These are phyloP conservation scores for Kwoniella dendrophila DNA, from an alignment of 768 basidiomycete species.

Conservation along the genomic window DNA sequence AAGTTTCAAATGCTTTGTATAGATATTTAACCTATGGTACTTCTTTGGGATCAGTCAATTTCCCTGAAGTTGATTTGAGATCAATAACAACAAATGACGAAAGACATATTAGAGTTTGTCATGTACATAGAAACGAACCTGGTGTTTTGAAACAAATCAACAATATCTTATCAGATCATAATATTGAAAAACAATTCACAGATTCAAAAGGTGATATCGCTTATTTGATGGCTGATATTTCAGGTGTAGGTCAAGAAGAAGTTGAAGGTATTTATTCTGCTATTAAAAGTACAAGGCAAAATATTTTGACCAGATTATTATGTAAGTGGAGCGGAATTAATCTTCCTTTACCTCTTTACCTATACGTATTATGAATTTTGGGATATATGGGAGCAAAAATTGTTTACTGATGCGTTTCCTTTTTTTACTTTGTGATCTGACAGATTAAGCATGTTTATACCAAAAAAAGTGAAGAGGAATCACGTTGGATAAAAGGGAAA, in stretches of 20 bases:
- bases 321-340: slow-evolving; percentile 46
- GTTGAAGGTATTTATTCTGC: slow-evolving; percentile 74
- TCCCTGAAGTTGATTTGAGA: slow-evolving; percentile 96
- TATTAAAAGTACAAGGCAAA: slow-evolving; percentile 77
- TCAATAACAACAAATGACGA: slow-evolving; percentile 83
- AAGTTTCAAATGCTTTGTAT: slow-evolving; percentile 79
- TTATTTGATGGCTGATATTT: slow-evolving; percentile 96
- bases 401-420: no score
- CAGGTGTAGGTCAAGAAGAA: slow-evolving; percentile 79
- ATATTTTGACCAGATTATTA: slow-evolving; percentile 85
- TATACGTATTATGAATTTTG: background rate
- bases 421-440: no score
- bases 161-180: slow-evolving; percentile 88
- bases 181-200: slow-evolving; percentile 99
- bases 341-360: background rate
- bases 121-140: slow-evolving; percentile 82
- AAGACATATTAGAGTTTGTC: slow-evolving; percentile 82
- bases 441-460: no score
- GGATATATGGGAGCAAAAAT: no score
- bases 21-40: slow-evolving; percentile 93
- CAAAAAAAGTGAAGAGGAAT: no score
- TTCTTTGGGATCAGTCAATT: slow-evolving; percentile 91
- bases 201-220: slow-evolving; percentile 64
- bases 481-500: no score
- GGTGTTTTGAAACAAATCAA: slow-evolving; percentile 88